Evolutionary conservation across 208 protist species (phyloP), one percentile per base, ranked within the genome.

Genomic region (Jaenimonas drosophilae): DNA sequence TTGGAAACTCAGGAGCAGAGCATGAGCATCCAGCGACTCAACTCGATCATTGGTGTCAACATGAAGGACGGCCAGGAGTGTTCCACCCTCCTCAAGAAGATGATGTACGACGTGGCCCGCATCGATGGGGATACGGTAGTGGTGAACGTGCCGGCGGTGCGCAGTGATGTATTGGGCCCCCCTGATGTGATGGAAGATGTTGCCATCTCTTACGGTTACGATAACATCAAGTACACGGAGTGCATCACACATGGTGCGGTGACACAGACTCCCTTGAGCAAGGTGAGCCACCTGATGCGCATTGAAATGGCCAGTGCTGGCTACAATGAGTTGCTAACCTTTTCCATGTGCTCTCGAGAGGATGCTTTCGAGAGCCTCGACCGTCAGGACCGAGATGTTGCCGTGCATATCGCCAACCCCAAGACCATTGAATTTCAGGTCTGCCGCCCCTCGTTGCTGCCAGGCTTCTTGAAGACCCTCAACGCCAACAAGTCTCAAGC

Each of bases 101-200:
- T 99, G 96, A 80, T 91, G 68, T 80, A 96, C 43, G 49, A 60
- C 12, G 63, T 88, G 27, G 59, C 57, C 38, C 50, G 61, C 7
- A 42, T 80, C 45, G 20, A 19, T 16, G 20, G 59, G 9, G 52
- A 84, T 28, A 62, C 32, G 0, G 37, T 98, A 1, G 67, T 41
- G n/a, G 95, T 98, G 27, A 46, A 29, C 5, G 82, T 93, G 27
- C 94, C 96, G n/a, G 63, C 85, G 6, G 81, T 82, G 17, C 88
- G 96, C 20, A 55, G 75, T n/a, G 98, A 99, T 62, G 85, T 99
- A 14, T 75, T 99, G 31, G 95, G 98, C 46, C 44, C 67, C 9
- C 86, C 85, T 31, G 98, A 99, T 68, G 69, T 99, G 33, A 91
- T 98, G 67, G 98, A 99, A 62, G 97, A 99, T 76, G 93, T 98